These are phyloP conservation scores for Cercophora scortea DNA, from an alignment of 495 filamentous ascomycete genomes.

Conservation along the genomic window DNA sequence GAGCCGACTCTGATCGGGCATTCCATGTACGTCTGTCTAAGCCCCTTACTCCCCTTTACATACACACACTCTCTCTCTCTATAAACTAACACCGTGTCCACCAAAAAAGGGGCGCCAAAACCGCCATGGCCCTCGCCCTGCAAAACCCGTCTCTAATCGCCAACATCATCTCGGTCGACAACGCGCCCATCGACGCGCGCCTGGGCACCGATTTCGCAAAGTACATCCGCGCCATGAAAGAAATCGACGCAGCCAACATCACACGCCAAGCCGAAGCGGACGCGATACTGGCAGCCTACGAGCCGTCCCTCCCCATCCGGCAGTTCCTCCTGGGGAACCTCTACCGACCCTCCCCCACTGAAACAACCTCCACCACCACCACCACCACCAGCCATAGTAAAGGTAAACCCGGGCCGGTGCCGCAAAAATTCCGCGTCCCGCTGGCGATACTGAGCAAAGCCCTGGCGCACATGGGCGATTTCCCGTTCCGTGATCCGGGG, in stretches of 20 bases:
- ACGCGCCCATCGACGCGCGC: slow-evolving; percentile 75
- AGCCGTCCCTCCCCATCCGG: slow-evolving; percentile 67
- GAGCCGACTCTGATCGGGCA: slow-evolving; percentile 79
- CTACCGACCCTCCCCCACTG: slow-evolving; percentile 31
- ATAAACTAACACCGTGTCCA: neutral
- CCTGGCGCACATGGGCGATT: slow-evolving; percentile 63
- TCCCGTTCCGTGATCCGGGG: slow-evolving; percentile 66
- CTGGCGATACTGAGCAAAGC: slow-evolving; percentile 27
- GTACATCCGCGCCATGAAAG: slow-evolving; percentile 80
- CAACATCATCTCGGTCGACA: slow-evolving; percentile 79
- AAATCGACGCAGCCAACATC: slow-evolving; percentile 60
- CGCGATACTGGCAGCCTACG: slow-evolving; percentile 68
- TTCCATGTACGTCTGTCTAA: slow-evolving; percentile 64
- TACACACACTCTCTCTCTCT: neutral
- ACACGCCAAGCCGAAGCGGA: slow-evolving; percentile 71
- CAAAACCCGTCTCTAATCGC: slow-evolving; percentile 54
- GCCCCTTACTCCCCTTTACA: neutral
- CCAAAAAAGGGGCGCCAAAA: slow-evolving; percentile 74
- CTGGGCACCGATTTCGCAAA: slow-evolving; percentile 66
- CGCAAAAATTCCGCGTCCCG: slow-evolving; percentile 40
- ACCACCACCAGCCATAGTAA: neutral
- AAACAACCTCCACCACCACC: neutral
- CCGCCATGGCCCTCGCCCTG: slow-evolving; percentile 83
- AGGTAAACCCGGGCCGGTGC: neutral
- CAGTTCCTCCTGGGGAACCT: slow-evolving; percentile 95